phyloP scores from a whole-genome alignment of 805 yeast species.

The Starmerella powellii region DNA sequence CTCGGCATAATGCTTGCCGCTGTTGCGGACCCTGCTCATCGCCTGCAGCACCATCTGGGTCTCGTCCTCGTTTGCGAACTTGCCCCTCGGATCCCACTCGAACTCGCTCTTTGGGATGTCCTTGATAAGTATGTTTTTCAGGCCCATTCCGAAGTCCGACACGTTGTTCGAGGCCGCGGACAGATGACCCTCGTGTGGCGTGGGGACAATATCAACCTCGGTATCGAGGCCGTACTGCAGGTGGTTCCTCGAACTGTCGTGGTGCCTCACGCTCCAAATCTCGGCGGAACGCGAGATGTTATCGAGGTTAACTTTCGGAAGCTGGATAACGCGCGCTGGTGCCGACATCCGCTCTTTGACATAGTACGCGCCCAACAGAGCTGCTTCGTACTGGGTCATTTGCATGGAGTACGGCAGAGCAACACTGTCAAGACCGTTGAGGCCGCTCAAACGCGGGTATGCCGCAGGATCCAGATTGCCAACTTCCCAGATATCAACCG shows the following conservation, averaged over 20 bases:
- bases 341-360: conserved; percentile 5
- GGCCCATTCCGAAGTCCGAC: no score
- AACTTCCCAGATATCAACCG: conserved; percentile 3
- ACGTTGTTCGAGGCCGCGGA: no score
- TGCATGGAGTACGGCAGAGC: conserved; percentile 1
- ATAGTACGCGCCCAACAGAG: conserved; percentile 6
- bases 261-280: not conserved
- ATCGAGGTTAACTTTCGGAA: not conserved
- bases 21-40: conserved; percentile 1
- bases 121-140: no score
- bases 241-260: conserved; percentile 1
- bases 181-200: no score
- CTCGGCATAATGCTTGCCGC: conserved; percentile 15
- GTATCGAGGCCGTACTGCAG: conserved; percentile 4
- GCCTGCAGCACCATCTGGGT: conserved; percentile 3
- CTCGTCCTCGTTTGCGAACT: not conserved
- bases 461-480: conserved; percentile 5
- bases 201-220: not conserved
- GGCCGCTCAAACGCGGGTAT: conserved; percentile 7
- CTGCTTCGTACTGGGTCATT: conserved; percentile 7
- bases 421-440: not conserved
- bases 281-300: not conserved
- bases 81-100: conserved; percentile 2
- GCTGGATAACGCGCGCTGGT: conserved; percentile 2
- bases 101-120: not conserved